These are phyloP conservation scores for Hypoxylon sp. DNA, from an alignment of 2,329 filamentous ascomycete genomes.

Conservation along the genomic window DNA sequence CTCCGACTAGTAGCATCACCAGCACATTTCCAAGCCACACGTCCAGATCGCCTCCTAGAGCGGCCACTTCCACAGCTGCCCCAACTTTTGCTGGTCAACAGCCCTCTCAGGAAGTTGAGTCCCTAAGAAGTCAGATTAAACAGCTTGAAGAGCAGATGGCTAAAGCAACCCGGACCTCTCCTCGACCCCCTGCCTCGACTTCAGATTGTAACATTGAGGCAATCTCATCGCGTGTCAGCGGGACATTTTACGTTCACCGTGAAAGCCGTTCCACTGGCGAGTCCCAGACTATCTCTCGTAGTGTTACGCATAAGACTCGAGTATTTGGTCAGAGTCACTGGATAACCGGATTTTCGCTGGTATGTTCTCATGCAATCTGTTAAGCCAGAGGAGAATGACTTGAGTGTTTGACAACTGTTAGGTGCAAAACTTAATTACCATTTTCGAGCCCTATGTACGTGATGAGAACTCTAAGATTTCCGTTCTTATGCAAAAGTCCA, in stretches of 20 bases:
- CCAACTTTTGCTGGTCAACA: constrained; percentile 47
- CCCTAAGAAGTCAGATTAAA: constrained; percentile 56
- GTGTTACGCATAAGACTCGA: constrained; percentile 67
- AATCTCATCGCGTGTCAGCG: constrained; percentile 55
- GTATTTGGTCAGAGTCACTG: constrained; percentile 71
- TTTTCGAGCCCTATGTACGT: constrained; percentile 58
- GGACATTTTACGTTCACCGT: constrained; percentile 59
- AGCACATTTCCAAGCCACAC: constrained; percentile 13
- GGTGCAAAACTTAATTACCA: constrained; percentile 60
- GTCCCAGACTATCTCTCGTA: constrained; percentile 54
- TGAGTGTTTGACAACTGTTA: constrained; percentile 43
- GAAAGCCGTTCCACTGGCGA: constrained; percentile 54
- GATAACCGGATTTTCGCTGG: constrained; percentile 63
- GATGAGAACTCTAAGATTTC: constrained; percentile 56
- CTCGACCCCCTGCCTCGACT: constrained; percentile 2
- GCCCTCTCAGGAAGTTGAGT: constrained; percentile 53
- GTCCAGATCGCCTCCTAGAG: constrained; percentile 16
- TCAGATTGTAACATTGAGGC: constrained; percentile 54
- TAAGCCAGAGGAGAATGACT: background rate
- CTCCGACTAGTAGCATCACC: constrained; percentile 2
- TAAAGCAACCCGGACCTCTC: constrained; percentile 40
- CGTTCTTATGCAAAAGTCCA: constrained; percentile 62
- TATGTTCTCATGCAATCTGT: constrained; percentile 51
- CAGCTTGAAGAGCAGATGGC: constrained; percentile 61
- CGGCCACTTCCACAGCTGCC: constrained; percentile 19